A percentile compares a stretch with the other conserved stretches of the same genome.
phyloP scores from a whole-genome alignment of 1,139 yeast genomes.

The Suhomyces bribrorum region DNA sequence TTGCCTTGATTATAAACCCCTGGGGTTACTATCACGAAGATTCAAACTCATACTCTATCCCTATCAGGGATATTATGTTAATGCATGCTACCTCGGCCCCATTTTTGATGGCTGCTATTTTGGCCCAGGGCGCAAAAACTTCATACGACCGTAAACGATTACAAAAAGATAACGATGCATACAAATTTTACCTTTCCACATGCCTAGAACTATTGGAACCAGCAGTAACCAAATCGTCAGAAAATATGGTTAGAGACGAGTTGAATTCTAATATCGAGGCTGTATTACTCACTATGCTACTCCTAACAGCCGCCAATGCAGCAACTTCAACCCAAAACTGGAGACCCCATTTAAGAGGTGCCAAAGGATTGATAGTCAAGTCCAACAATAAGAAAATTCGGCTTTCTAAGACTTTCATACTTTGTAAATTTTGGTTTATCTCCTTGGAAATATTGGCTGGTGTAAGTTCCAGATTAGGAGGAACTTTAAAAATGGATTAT shows the following conservation, averaged over 20 bases:
- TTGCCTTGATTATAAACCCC: conserved; percentile 20
- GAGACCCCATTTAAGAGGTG: conserved; percentile 25
- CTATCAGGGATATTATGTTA: conserved; percentile 20
- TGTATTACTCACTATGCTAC: conserved; percentile 21
- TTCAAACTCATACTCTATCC: conserved; percentile 16
- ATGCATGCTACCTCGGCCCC: conserved; percentile 21
- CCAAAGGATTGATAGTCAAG: conserved; percentile 21
- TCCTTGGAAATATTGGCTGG: conserved; percentile 23
- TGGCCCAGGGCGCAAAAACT: conserved; percentile 22
- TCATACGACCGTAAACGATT: conserved; percentile 14
- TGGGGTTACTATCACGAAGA: conserved; percentile 18
- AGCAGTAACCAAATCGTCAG: conserved; percentile 16
- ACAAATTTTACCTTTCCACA: conserved; percentile 18
- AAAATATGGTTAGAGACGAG: conserved; percentile 10
- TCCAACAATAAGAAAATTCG: conserved; percentile 12
- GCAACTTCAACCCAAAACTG: conserved; percentile 21
- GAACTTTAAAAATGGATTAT: conserved; percentile 18
- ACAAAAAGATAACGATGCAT: conserved; percentile 21
- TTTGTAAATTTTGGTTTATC: conserved; percentile 23
- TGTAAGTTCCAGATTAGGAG: conserved; percentile 19
- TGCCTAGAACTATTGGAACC: conserved; percentile 22
- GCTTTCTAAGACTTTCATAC: conserved; percentile 16
- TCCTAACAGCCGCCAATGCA: conserved; percentile 22
- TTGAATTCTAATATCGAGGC: conserved; percentile 19
- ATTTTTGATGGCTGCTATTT: conserved; percentile 21